Conservation (phyloP, 108 stramenopile genomes). For the Pseudonitzschia delicatissima region DNA sequence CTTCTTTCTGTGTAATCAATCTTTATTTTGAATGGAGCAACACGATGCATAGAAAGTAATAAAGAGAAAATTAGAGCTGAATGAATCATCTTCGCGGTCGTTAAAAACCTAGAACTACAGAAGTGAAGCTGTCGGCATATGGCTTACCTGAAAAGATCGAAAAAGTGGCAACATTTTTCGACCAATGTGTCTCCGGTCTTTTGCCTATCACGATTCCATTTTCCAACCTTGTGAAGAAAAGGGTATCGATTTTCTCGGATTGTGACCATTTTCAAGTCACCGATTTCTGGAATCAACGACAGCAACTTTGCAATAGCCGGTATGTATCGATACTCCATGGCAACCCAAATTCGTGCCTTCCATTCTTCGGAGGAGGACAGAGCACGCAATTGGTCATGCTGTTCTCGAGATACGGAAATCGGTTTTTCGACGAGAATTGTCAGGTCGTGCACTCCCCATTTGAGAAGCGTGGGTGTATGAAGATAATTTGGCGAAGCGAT, state of each 20-base stretch:
- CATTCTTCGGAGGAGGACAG: constrained; percentile 33
- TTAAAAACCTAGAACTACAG: too few species aligned
- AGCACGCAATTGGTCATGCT: constrained; percentile 47
- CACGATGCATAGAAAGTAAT: neutral
- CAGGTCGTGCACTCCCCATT: constrained; percentile 64
- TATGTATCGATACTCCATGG: constrained; percentile 89
- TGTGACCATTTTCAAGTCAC: constrained; percentile 75
- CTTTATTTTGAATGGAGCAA: too few species aligned
- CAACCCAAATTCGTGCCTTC: constrained; percentile 73
- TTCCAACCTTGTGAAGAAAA: constrained; percentile 72
- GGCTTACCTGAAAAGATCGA: constrained; percentile 67
- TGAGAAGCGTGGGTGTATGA: constrained; percentile 66
- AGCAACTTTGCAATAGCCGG: constrained; percentile 76
- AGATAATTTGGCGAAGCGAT: constrained; percentile 80
- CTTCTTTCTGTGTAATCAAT: constrained; percentile 73
- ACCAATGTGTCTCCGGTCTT: constrained; percentile 75
- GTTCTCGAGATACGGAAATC: constrained; percentile 69
- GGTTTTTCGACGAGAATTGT: constrained; percentile 80
- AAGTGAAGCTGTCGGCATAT: too few species aligned
- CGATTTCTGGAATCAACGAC: constrained; percentile 60
- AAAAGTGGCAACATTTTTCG: constrained; percentile 88
- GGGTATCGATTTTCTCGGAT: constrained; percentile 86
- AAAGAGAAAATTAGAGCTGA: neutral
- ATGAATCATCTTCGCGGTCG: too few species aligned
- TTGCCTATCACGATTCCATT: constrained; percentile 73